Conservation (phyloP, 1,139 yeast species). For the Pichia inconspicua region DNA sequence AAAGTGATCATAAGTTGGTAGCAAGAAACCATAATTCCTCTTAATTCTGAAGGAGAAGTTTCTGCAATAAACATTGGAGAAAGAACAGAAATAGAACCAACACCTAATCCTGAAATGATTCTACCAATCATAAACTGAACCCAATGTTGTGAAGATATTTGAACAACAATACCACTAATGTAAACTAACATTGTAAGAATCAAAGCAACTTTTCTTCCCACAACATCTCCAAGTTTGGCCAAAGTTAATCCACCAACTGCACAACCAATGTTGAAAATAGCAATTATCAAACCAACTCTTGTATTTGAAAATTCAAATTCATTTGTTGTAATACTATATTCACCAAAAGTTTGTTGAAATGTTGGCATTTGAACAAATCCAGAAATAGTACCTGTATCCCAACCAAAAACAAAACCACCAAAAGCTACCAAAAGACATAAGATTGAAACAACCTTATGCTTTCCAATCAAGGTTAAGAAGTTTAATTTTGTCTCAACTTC, state of each 20-base stretch:
- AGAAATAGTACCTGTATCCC: constrained; percentile 72
- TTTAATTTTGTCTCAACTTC: not conserved
- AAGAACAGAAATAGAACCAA: constrained; percentile 55
- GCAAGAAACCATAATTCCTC: constrained; percentile 62
- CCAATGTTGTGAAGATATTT: constrained; percentile 48
- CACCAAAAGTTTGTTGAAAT: constrained; percentile 48
- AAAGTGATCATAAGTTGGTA: constrained; percentile 61
- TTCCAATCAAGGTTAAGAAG: not conserved
- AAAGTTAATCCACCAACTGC: constrained; percentile 58
- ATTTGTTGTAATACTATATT: constrained; percentile 32
- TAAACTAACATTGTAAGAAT: constrained; percentile 47
- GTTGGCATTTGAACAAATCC: constrained; percentile 68
- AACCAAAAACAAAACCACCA: constrained; percentile 66
- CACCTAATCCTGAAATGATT: constrained; percentile 58
- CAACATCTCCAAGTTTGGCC: constrained; percentile 46
- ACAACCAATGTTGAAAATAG: constrained; percentile 65
- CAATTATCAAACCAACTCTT: constrained; percentile 56
- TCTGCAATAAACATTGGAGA: constrained; percentile 62
- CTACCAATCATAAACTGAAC: constrained; percentile 52
- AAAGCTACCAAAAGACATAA: constrained; percentile 32
- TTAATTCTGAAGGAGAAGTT: constrained; percentile 56
- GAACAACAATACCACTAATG: constrained; percentile 54
- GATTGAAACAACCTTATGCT: constrained; percentile 7
- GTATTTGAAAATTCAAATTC: constrained; percentile 20
- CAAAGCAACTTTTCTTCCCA: constrained; percentile 55